Evolutionary conservation across 371 early-diverging fungal genomes (phyloP), one percentile per base, ranked within the genome.

Genomic region (Actinomucor elegans): DNA sequence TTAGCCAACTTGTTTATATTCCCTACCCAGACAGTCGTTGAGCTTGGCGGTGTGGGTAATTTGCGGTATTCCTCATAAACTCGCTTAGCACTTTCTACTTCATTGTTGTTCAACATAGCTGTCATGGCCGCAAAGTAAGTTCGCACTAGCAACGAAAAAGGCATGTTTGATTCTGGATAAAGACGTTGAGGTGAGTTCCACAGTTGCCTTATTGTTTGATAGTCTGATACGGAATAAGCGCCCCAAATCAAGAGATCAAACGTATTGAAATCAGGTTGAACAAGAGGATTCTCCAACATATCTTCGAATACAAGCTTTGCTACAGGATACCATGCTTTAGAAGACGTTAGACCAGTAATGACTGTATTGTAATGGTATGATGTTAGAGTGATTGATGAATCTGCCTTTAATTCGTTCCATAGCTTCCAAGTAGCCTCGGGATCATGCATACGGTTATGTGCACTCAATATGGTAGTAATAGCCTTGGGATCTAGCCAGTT

Each of bases 371-470:
- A 75, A 28, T 71, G 66, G 8, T 45, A 34, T 4, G 52, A 35
- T 18, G 47, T 34, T 12, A 58, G 31, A 5, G 11, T 23, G 4
- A 44, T 18, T 3, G 10, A 15, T 3, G 10, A 15, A 6, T 28
- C 48, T 15, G 7, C n/a, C 33, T 38, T 40, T 29, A 40, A 47
- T 5, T 55, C 48, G 12, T 64, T 61, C 75, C 72, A 75, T 18
- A 69, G 49, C 2, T 55, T 24, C 67, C 69, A 71, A 14, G 71
- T 72, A n/a, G 38, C 35, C 9, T 66, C 66, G 7, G 67, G 67
- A 8, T 60, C 52, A 17, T 51, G 26, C 48, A 71, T 38, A 14
- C 57, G 56, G 15, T 58, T 46, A 45, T 64, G 59, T 0, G 72
- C 52, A 3, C 57, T 56, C 9, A 75, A 35, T 11, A 69, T 12